phyloP scores from a whole-genome alignment of 176 grass and related monocot genomes.

The Ensete ventricosum region DNA sequence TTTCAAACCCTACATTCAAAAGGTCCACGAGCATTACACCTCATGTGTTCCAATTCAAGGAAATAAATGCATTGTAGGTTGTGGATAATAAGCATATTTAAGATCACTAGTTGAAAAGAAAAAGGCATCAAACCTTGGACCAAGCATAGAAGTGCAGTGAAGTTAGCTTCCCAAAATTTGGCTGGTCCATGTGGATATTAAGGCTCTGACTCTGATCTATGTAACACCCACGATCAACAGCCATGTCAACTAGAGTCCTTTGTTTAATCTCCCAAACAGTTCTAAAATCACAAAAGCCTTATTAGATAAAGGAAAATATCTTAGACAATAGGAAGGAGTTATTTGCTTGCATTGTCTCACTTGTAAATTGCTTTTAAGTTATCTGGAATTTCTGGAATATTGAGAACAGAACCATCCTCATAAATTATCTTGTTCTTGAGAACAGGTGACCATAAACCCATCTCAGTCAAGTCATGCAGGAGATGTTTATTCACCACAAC shows the following conservation, averaged over 20 bases:
- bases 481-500: slow-evolving; percentile 99
- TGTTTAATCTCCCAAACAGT: slow-evolving; percentile 99
- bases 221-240: slow-evolving; percentile 88
- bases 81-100: not conserved
- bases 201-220: slow-evolving; percentile 99
- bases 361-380: slow-evolving; percentile 92
- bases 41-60: not conserved
- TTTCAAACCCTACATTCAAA: slow-evolving; percentile 66
- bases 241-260: slow-evolving; percentile 97
- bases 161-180: slow-evolving; percentile 92
- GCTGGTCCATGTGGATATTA: slow-evolving; percentile 96
- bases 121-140: slow-evolving; percentile 59
- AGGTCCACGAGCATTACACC: not conserved
- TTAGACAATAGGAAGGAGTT: not conserved
- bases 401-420: slow-evolving; percentile 84
- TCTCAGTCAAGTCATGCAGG: slow-evolving; percentile 93
- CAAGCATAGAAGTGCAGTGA: slow-evolving; percentile 94
- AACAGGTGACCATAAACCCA: slow-evolving; percentile 74
- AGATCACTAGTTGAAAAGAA: not conserved
- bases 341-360: slow-evolving; percentile 29
- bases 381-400: slow-evolving; percentile 69
- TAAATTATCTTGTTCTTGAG: slow-evolving; percentile 95
- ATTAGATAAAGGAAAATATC: slow-evolving; percentile 7
- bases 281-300: slow-evolving; percentile 29
- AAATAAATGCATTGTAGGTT: not conserved